Evolutionary conservation across 306 rosid genomes (phyloP).

Genomic region (Lathyrus aphaca): DNA sequence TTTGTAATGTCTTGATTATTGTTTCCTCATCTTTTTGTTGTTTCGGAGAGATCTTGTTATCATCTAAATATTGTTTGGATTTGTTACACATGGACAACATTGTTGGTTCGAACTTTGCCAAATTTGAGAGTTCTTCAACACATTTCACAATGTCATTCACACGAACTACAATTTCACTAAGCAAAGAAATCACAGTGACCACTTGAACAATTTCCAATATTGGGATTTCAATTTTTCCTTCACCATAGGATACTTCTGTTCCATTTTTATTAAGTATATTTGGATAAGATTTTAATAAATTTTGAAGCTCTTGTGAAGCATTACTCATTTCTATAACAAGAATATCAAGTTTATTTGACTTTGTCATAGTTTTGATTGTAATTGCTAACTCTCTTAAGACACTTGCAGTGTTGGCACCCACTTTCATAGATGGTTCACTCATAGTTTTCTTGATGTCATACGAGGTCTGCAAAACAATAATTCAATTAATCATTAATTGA

Average conservation of each 20-base stretch:
- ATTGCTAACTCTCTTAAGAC: constrained; percentile 66
- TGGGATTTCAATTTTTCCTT: constrained; percentile 30
- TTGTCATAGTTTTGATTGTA: constrained; percentile 60
- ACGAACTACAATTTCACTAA: constrained; percentile 56
- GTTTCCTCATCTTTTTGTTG: constrained; percentile 29
- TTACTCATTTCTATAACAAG: constrained; percentile 57
- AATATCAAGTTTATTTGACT: constrained; percentile 52
- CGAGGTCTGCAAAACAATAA: constrained; percentile 48
- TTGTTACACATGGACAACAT: not conserved
- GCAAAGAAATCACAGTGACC: constrained; percentile 62
- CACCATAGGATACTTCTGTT: not conserved
- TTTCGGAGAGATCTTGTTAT: constrained; percentile 13
- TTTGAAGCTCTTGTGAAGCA: constrained; percentile 56
- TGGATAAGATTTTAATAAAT: constrained; percentile 56
- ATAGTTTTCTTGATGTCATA: constrained; percentile 54
- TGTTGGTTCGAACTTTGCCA: constrained; percentile 42
- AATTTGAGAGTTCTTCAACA: constrained; percentile 59
- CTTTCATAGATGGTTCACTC: constrained; percentile 45
- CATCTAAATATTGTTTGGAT: constrained; percentile 30
- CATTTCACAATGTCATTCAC: constrained; percentile 62
- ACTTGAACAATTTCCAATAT: constrained; percentile 65
- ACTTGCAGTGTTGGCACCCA: constrained; percentile 48
- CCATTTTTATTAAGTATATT: constrained; percentile 4
- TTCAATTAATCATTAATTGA: not conserved
- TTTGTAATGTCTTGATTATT: constrained; percentile 11